Percentiles rank a stretch among this genome's conserved stretches.
phyloP scores from a whole-genome alignment of 139 green algal species.

The Raphidocelis subcapitata region DNA sequence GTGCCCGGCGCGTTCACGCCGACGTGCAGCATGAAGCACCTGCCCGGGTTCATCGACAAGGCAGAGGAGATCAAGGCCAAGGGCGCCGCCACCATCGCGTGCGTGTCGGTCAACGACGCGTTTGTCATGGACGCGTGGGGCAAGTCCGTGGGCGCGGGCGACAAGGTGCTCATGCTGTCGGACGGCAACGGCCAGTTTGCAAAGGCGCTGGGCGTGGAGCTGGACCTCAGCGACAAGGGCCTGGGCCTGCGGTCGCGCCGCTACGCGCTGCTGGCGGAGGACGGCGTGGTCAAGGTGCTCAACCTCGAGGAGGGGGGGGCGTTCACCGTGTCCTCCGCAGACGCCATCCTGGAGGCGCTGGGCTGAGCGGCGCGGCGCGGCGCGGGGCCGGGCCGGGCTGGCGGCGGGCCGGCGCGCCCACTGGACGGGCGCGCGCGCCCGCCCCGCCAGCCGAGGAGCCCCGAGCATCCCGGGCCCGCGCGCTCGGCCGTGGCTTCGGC shows the following conservation, averaged over 20 bases:
- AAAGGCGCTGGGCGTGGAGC: conserved; percentile 84
- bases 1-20: conserved; percentile 92
- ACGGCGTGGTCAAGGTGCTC: conserved; percentile 55
- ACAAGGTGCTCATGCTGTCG: conserved; percentile 94
- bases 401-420: too few relatives aligned
- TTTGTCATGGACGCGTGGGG: conserved; percentile 98
- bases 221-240: conserved; percentile 94
- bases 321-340: conserved; percentile 90
- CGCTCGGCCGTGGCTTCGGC: too few relatives aligned
- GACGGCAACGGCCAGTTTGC: conserved; percentile 86
- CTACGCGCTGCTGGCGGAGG: neutral
- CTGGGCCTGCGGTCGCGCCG: conserved; percentile 47
- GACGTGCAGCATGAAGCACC: conserved; percentile 91
- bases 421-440: neutral
- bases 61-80: conserved; percentile 90
- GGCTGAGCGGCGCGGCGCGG: neutral
- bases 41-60: conserved; percentile 90
- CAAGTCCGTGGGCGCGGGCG: conserved; percentile 73
- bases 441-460: neutral
- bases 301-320: conserved; percentile 98
- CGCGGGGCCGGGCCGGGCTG: neutral
- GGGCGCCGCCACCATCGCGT: conserved; percentile 93
- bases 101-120: conserved; percentile 95
- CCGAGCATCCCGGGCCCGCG: neutral
- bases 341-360: conserved; percentile 81